These are phyloP conservation scores for Pichia occidentalis DNA, from an alignment of 805 yeast genomes.

Conservation along the genomic window DNA sequence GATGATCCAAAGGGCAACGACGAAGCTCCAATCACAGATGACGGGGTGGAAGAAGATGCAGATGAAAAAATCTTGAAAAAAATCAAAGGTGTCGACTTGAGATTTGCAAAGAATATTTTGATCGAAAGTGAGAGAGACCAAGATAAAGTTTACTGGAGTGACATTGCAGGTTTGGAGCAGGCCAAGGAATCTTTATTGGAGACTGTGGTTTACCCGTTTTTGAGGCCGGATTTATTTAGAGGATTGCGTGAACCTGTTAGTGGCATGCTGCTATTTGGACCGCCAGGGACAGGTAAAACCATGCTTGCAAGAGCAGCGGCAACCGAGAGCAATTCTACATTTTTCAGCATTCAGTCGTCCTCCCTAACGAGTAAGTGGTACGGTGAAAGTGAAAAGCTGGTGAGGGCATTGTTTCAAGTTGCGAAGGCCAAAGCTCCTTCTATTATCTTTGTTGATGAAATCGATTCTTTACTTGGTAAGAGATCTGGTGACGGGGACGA, in stretches of 20 bases:
- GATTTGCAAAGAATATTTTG: slow-evolving; percentile 75
- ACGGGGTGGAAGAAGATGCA: slow-evolving; percentile 19
- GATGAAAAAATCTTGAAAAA: slow-evolving; percentile 37
- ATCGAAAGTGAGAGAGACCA: slow-evolving; percentile 86
- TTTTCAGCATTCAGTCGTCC: slow-evolving; percentile 86
- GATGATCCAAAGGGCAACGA: slow-evolving; percentile 17
- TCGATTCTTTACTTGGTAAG: slow-evolving; percentile 80
- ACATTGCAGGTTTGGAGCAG: slow-evolving; percentile 84
- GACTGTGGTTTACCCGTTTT: slow-evolving; percentile 91
- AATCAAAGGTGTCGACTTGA: slow-evolving; percentile 66
- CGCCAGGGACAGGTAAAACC: slow-evolving; percentile 98
- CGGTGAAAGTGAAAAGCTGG: slow-evolving; percentile 92
- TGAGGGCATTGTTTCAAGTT: slow-evolving; percentile 76
- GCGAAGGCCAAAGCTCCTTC: slow-evolving; percentile 87
- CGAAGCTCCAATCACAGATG: slow-evolving; percentile 6
- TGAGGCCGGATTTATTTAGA: slow-evolving; percentile 85
- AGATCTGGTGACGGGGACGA: slow-evolving; percentile 65
- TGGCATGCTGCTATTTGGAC: slow-evolving; percentile 95
- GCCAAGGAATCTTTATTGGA: slow-evolving; percentile 88
- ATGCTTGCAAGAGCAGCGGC: slow-evolving; percentile 97
- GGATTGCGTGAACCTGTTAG: slow-evolving; percentile 92
- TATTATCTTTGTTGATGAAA: slow-evolving; percentile 92
- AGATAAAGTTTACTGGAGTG: slow-evolving; percentile 91
- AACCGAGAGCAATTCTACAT: slow-evolving; percentile 87
- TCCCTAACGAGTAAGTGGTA: slow-evolving; percentile 79